Evolutionary conservation across 2,329 filamentous ascomycete species (phyloP).

Genomic region (Penicillium occitanis): DNA sequence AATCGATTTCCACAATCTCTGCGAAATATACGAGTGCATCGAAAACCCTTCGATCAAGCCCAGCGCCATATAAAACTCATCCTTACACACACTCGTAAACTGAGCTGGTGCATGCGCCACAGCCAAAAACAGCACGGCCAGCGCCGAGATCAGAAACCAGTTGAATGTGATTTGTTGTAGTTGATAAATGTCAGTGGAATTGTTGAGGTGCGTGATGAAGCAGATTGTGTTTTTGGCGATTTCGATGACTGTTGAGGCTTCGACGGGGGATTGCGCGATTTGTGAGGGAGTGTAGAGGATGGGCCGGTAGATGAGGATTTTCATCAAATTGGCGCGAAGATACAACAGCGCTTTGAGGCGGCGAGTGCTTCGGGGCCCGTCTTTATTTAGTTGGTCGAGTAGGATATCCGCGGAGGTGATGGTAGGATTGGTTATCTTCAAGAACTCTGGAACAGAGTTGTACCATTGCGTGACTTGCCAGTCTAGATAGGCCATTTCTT

Average conservation of each 20-base stretch:
- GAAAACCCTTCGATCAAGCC: slow-evolving; percentile 63
- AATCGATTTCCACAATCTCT: slow-evolving; percentile 63
- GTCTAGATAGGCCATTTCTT: slow-evolving; percentile 77
- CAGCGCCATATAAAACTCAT: slow-evolving; percentile 66
- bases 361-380: slow-evolving; percentile 59
- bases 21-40: slow-evolving; percentile 60
- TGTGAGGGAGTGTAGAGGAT: slow-evolving; percentile 78
- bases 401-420: slow-evolving; percentile 28
- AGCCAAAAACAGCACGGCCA: slow-evolving; percentile 63
- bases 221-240: slow-evolving; percentile 65
- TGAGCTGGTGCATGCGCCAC: slow-evolving; percentile 62
- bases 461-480: slow-evolving; percentile 84
- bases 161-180: slow-evolving; percentile 65
- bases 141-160: slow-evolving; percentile 63
- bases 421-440: slow-evolving; percentile 52
- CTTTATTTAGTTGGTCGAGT: slow-evolving; percentile 26
- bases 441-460: slow-evolving; percentile 62
- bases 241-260: slow-evolving; percentile 67
- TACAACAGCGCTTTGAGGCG: slow-evolving; percentile 81
- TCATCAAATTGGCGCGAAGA: slow-evolving; percentile 83
- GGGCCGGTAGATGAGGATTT: slow-evolving; percentile 83
- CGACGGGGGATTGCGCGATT: slow-evolving; percentile 70
- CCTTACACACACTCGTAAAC: slow-evolving; percentile 57
- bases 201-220: slow-evolving; percentile 60
- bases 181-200: slow-evolving; percentile 61